Evolutionary conservation across 2,329 filamentous ascomycete genomes (phyloP), one percentile per base, ranked within the genome.

Genomic region (Diplodia corticola): DNA sequence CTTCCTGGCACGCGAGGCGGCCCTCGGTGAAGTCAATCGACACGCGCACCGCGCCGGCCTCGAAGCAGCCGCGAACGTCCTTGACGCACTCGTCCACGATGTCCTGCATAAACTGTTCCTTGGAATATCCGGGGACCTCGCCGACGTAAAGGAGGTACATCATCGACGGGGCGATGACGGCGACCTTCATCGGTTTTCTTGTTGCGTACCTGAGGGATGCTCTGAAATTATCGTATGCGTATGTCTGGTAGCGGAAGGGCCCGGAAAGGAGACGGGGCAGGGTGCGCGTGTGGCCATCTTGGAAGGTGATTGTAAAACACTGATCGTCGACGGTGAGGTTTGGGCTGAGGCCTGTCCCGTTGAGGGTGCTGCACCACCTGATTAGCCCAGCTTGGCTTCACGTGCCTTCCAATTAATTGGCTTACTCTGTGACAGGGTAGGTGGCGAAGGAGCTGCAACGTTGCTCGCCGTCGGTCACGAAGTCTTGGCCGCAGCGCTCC

Each of bases 21-120:
- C 63, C 63, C 53, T 65, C 63, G 51, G 63, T 65, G 40, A 65
- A 65, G 53, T 65, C 63, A n/a, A 65, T 65, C 12, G 63, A 65
- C 10, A 65, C 63, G 5, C 63, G 63, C 4, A 65, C 63, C n/a
- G 63, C 63, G 15, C 63, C 63, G 51, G 50, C 51, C 20, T 54
- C 51, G 40, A 65, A 65, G 63, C 63, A 65, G 17, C 63, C 63
- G 2, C 63, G 63, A 24, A 65, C 57, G 20, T 65, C 63, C 50
- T 65, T 65, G 51, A 65, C 63, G 37, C 63, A 65, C 50, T 65
- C 63, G 51, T 35, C 35, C 12, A 65, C 53, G 20, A 65, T 65
- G 63, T 65, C 63, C 17, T 65, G 48, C 37, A 57, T 48, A 26
- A 65, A 65, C n/a, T 55, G 63, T 10, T 65, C 35, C 28, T 65